Evolutionary conservation across 441 rosid species (phyloP), one percentile per base, ranked within the genome.

Genomic region (Jatropha podagrica): DNA sequence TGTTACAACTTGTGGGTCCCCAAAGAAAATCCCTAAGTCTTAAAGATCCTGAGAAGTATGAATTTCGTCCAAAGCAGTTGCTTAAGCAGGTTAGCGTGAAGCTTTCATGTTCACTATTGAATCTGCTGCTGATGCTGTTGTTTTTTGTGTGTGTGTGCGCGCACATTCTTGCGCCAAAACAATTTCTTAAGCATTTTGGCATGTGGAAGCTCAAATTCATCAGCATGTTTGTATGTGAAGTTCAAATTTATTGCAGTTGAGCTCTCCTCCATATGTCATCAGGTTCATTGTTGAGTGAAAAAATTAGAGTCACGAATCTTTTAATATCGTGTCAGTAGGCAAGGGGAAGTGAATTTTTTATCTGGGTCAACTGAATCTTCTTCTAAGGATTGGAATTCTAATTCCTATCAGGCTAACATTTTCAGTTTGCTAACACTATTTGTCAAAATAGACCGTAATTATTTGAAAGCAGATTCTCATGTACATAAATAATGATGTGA

Each of bases 1-100:
- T 96, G 78, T 85, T 96, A 80, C 99, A 96, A 84, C 97, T 96
- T 65, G 99, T 92, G 70, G 98, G 98, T 71, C 99, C 99, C 71
- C 98, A 96, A 70, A 90, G 98, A 72, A 96, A 89, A 82, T 96
- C 99, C 52, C 87, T 96, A 5, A 88, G 80, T 83, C 86, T 96
- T 82, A 96, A 87, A 80, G 98, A 96, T 82, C 98, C 99, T 4
- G 98, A 94, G 74, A 96, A 94, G 85, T 96, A 96, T 71, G 98
- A 96, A 77, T 96, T 96, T 76, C 97, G 96, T 58, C 99, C 99
- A 64, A 91, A 87, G 82, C 90, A 91, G 81, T 85, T 96, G 83
- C 98, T 96, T 56, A 88, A 94, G 82, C 98, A 94, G 98, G 99
- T 96, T 73, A 69, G 88, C 48, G 41, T 76, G 51, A 62, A 68